These are phyloP conservation scores for Rhododendron henanense DNA, from an alignment of 148 eudicot genomes.

Conservation along the genomic window DNA sequence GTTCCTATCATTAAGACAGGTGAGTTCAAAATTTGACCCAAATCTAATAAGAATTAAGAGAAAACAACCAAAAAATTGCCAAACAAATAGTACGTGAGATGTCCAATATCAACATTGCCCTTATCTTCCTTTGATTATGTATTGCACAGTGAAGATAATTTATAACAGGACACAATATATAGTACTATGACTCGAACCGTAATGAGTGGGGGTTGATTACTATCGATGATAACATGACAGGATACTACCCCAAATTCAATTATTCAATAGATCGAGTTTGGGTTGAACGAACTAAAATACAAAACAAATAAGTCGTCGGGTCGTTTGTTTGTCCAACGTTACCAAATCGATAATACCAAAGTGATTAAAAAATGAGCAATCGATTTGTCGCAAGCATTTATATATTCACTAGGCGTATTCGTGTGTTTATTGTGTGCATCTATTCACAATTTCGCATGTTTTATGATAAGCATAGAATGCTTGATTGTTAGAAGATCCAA, in stretches of 20 bases:
- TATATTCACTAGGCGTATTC: neutral
- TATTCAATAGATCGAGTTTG: neutral
- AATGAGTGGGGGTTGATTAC: no score
- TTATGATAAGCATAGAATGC: neutral
- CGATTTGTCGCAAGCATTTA: neutral
- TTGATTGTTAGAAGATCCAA: neutral
- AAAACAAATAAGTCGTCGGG: neutral
- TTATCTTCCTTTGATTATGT: neutral
- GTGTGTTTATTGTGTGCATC: neutral
- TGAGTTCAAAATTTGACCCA: no score
- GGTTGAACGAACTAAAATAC: neutral
- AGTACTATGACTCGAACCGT: neutral
- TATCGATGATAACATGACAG: neutral
- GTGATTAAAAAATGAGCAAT: neutral
- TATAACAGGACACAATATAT: neutral
- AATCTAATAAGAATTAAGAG: no score
- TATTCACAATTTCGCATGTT: neutral
- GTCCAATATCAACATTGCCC: neutral
- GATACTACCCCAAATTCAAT: neutral
- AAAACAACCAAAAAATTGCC: no score
- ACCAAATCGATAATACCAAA: neutral
- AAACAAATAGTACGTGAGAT: neutral
- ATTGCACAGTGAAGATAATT: neutral
- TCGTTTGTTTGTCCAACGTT: neutral
- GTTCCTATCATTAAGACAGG: no score